Conservation (phyloP, 2,329 filamentous ascomycete genomes). For the Hypoxylon sp. region DNA sequence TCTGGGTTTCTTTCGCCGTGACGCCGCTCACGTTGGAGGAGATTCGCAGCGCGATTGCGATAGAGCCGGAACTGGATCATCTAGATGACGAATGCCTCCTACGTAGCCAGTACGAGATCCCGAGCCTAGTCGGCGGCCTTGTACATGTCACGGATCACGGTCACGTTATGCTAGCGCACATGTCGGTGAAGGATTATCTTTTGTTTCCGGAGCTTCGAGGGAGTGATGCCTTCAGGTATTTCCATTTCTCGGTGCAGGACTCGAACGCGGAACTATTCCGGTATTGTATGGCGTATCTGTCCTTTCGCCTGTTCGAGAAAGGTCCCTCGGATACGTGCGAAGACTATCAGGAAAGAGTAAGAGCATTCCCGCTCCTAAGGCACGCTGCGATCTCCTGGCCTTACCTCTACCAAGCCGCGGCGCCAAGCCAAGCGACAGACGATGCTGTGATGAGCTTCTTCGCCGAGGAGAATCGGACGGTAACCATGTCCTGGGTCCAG, state of each 20-base stretch:
- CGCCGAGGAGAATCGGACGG: not conserved
- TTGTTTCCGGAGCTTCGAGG: not conserved
- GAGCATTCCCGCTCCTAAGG: slow-evolving; percentile 1
- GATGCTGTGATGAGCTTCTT: not conserved
- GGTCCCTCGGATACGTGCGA: slow-evolving; percentile 4
- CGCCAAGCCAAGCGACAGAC: not conserved
- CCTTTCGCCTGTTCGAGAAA: not conserved
- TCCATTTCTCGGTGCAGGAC: not conserved
- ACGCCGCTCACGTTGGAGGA: slow-evolving; percentile 14
- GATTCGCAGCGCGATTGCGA: slow-evolving; percentile 16
- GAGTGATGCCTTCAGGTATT: not conserved
- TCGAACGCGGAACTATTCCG: not conserved
- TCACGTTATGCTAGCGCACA: slow-evolving; percentile 15
- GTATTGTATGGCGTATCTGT: slow-evolving; percentile 18
- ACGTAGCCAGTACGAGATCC: slow-evolving; percentile 11
- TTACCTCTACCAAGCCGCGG: slow-evolving; percentile 13
- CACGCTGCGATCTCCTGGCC: slow-evolving; percentile 18
- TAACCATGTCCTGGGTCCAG: slow-evolving; percentile 25
- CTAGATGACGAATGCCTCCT: slow-evolving; percentile 19
- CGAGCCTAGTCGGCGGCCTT: slow-evolving; percentile 6
- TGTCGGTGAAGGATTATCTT: slow-evolving; percentile 22
- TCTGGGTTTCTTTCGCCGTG: slow-evolving; percentile 15
- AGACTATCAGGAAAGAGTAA: slow-evolving; percentile 4
- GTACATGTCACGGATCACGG: slow-evolving; percentile 11
- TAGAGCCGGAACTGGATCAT: not conserved